Evolutionary conservation across 2,329 filamentous ascomycete species (phyloP).

Genomic region (Aulographum hederae): DNA sequence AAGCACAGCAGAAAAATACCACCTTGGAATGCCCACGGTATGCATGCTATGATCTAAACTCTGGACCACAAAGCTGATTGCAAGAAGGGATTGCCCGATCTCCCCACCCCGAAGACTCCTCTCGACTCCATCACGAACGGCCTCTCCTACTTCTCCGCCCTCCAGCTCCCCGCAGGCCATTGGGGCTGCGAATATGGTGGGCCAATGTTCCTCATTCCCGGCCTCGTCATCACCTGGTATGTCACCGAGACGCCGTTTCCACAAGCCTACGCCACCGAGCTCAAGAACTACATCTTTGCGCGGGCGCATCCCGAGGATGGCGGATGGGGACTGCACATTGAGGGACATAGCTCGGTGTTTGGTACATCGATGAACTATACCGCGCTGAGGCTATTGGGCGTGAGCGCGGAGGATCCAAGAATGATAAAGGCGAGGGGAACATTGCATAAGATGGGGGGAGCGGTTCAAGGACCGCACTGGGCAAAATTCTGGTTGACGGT

Average conservation of each 20-base stretch:
- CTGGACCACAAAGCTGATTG: conserved; percentile 1
- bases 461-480: conserved; percentile 77
- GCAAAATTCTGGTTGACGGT: conserved; percentile 89
- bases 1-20: conserved; percentile 75
- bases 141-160: conserved; percentile 69
- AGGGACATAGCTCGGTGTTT: conserved; percentile 81
- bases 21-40: conserved; percentile 64
- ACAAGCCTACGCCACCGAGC: conserved; percentile 62
- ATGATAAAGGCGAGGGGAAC: conserved; percentile 73
- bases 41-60: conserved; percentile 8
- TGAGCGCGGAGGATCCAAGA: conserved; percentile 62
- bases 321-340: conserved; percentile 95
- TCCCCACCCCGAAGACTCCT: conserved; percentile 52
- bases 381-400: conserved; percentile 61
- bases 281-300: conserved; percentile 80
- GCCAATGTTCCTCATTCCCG: conserved; percentile 86
- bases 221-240: conserved; percentile 72
- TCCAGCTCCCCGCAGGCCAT: conserved; percentile 76
- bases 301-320: conserved; percentile 73
- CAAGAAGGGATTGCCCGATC: conserved; percentile 50
- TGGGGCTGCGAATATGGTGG: conserved; percentile 98
- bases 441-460: conserved; percentile 73
- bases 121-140: conserved; percentile 68
- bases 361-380: conserved; percentile 83
- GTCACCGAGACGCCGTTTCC: conserved; percentile 77